Evolutionary conservation across 1,284 basidiomycete species (phyloP).

Genomic region (Rhodotorula glutinis): DNA sequence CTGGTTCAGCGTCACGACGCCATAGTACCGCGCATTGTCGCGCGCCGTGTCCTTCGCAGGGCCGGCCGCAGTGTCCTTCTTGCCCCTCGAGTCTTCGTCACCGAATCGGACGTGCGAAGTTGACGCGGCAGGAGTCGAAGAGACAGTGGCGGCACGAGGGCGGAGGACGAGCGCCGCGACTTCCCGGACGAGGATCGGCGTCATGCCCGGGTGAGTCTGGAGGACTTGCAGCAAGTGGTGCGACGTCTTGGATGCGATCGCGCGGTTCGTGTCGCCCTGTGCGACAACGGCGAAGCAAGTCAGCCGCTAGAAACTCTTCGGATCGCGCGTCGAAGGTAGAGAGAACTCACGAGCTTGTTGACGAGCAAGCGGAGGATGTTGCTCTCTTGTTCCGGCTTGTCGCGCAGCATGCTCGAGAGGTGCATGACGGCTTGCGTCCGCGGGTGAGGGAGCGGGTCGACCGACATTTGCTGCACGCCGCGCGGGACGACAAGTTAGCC

Average conservation of each 20-base stretch:
- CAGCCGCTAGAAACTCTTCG: no score
- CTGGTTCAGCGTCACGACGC: conserved; percentile 90
- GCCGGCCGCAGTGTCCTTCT: conserved; percentile 44
- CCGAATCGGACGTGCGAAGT: conserved; percentile 51
- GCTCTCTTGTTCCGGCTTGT: conserved; percentile 95
- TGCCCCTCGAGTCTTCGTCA: conserved; percentile 26
- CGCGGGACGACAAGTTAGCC: conserved; percentile 1
- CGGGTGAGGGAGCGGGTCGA: conserved; percentile 84
- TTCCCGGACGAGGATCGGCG: conserved; percentile 82
- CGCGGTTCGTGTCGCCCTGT: conserved; percentile 83
- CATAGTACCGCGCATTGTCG: conserved; percentile 79
- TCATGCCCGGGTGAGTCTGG: conserved; percentile 92
- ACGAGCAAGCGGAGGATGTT: conserved; percentile 87
- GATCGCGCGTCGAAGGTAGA: no score
- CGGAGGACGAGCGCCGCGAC: conserved; percentile 75
- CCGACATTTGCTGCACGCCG: conserved; percentile 68
- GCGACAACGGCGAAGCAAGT: neutral
- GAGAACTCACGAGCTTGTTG: conserved; percentile 80
- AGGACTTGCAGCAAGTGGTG: conserved; percentile 85
- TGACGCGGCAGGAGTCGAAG: conserved; percentile 49
- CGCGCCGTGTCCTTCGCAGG: conserved; percentile 51
- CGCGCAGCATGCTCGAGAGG: conserved; percentile 72
- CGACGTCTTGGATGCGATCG: conserved; percentile 84
- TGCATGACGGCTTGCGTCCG: conserved; percentile 69
- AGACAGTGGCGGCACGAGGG: conserved; percentile 49